phyloP scores from a whole-genome alignment of 352 stramenopile genomes.

The Pythium inflatum region DNA sequence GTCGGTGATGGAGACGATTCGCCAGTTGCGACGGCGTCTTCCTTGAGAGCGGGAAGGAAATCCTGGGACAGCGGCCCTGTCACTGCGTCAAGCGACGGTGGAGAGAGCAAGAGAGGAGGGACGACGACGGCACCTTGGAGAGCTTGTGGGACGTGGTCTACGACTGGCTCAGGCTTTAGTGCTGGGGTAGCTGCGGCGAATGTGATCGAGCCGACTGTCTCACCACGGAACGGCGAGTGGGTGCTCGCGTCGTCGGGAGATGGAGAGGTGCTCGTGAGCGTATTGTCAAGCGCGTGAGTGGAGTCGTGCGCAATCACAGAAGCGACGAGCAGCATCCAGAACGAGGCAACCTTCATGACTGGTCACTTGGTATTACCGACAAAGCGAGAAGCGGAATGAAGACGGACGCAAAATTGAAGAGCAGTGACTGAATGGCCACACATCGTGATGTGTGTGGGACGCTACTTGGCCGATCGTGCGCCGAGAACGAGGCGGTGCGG shows the following conservation, averaged over 20 bases:
- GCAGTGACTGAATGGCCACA: no score
- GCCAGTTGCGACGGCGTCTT: no score
- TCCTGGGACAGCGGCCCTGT: no score
- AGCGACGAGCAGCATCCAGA: no score
- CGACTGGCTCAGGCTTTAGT: background rate
- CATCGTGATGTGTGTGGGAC: no score
- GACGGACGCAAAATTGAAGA: no score
- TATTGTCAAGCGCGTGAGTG: no score
- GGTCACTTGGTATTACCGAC: no score
- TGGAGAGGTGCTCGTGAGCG: background rate
- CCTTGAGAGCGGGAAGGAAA: no score
- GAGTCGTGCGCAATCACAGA: no score
- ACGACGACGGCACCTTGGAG: background rate
- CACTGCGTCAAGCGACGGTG: background rate
- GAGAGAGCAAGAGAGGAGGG: background rate
- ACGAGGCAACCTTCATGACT: no score
- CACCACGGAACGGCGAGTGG: background rate
- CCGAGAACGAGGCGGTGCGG: background rate
- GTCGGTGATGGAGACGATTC: background rate
- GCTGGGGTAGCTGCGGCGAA: background rate
- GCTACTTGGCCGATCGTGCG: background rate
- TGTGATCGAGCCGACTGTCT: background rate
- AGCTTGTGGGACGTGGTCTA: background rate
- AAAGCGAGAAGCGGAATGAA: no score
- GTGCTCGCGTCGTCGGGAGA: background rate